Evolutionary conservation across 495 filamentous ascomycete genomes (phyloP).

Genomic region (Tuber microsphaerosporum): DNA sequence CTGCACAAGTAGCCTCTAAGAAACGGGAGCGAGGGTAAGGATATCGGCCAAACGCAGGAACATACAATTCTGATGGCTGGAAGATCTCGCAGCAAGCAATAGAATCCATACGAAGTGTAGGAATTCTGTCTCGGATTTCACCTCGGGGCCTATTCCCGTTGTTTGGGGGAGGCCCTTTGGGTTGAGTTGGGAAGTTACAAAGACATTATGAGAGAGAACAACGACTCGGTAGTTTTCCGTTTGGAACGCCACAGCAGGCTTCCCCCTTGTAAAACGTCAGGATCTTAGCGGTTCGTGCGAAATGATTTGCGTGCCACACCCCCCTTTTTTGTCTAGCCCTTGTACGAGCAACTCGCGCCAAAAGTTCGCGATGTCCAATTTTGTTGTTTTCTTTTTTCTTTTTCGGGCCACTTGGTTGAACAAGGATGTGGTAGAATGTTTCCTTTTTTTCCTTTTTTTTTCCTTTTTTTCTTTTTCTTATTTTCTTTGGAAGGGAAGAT

Average conservation of each 20-base stretch:
- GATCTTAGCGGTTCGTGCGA: conserved; percentile 29
- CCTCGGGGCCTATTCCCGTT: neutral
- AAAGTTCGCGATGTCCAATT: neutral
- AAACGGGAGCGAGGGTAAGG: neutral
- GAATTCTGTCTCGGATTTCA: neutral
- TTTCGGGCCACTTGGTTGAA: neutral
- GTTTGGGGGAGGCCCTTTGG: neutral
- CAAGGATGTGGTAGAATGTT: neutral
- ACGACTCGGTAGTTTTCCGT: conserved; percentile 26
- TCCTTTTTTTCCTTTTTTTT: neutral
- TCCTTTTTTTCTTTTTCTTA: neutral
- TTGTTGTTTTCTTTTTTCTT: neutral
- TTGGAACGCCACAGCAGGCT: conserved; percentile 31
- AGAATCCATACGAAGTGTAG: neutral
- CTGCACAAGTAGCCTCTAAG: neutral
- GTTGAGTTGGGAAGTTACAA: neutral
- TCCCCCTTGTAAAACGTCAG: conserved; percentile 24
- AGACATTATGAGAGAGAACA: neutral
- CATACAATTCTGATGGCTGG: neutral
- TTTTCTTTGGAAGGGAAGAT: neutral
- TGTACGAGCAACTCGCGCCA: neutral
- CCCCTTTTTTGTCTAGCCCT: neutral
- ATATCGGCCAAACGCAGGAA: neutral
- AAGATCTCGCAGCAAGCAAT: neutral
- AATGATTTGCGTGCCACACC: conserved; percentile 24